Evolutionary conservation across 768 basidiomycete species (phyloP), one percentile per base, ranked within the genome.

Genomic region (Mycena latifolia): DNA sequence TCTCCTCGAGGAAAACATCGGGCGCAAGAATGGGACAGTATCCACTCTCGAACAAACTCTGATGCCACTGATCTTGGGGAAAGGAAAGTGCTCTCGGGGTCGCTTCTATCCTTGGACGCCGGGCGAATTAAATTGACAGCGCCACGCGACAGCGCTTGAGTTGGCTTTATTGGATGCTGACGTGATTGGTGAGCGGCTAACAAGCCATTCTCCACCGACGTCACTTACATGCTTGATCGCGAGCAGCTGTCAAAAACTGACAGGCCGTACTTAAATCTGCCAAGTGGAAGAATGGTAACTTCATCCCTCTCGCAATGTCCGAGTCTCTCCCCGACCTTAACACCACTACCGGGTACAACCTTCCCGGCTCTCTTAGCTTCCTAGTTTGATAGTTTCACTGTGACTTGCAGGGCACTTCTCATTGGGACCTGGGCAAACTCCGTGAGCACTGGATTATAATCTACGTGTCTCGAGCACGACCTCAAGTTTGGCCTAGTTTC

Each of bases 361-460:
- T 50, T 37, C 45, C 27, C 57, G 7, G 31, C 24, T 43, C 37
- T 39, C 37, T 15, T 39, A 31, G 48, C 27, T 52, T 52, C 59
- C 27, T 29, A 29, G 35, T 41, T 46, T 29, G 28, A 61, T 51
- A 43, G 48, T 22, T 27, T 51, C 60, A 43, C 52, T 45, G 51
- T 41, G 47, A 52, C 27, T 53, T 45, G 28, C 60, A 61, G 60
- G 51, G 60, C 29, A 45, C 41, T 61, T 61, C 60, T 61, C 60
- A 54, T 61, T 46, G 60, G 60, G 51, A 61, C 60, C 41, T 61
- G 60, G 60, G 60, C 60, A 54, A 61, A 61, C 51, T 61, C 60
- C 37, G 60, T 61, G 51, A 52, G 60, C 22, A 61, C 59, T 41
- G 51, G 25, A 58, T 37, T 47, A 31, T 50, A 25, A 48, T 58